These are phyloP conservation scores for Wickerhamomyces sp. DNA, from an alignment of 1,139 yeast genomes.

Conservation along the genomic window DNA sequence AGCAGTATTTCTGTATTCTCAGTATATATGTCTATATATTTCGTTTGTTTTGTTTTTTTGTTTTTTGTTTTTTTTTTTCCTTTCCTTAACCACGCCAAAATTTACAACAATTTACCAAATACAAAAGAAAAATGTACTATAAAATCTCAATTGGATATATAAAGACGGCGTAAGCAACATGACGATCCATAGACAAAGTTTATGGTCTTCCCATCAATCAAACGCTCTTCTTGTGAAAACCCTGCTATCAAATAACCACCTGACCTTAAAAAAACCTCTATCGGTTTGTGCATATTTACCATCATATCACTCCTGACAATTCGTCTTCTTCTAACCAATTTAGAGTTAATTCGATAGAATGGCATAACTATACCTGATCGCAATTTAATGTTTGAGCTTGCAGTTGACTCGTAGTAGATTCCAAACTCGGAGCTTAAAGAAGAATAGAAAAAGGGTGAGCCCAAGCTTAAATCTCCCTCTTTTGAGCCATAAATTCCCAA, in stretches of 20 bases:
- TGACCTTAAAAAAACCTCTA: slow-evolving; percentile 44
- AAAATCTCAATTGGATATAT: slow-evolving; percentile 14
- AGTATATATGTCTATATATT: too few relatives aligned
- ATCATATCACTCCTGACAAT: slow-evolving; percentile 15
- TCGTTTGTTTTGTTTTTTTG: not conserved
- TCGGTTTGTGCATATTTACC: slow-evolving; percentile 12
- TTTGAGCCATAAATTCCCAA: slow-evolving; percentile 44
- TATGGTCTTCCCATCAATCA: slow-evolving; percentile 38
- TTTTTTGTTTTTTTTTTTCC: not conserved
- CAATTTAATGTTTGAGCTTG: slow-evolving; percentile 28
- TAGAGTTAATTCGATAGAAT: slow-evolving; percentile 40
- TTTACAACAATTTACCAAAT: too few relatives aligned
- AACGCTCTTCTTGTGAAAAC: slow-evolving; percentile 34
- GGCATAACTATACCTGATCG: slow-evolving; percentile 51
- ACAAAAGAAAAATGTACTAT: not conserved
- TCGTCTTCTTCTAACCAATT: slow-evolving; percentile 36
- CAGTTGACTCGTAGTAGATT: slow-evolving; percentile 35
- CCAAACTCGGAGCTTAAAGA: slow-evolving; percentile 57
- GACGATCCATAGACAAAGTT: slow-evolving; percentile 36
- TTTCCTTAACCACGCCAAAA: not conserved
- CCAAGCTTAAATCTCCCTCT: slow-evolving; percentile 32
- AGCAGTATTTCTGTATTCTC: not conserved
- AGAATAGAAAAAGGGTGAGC: slow-evolving; percentile 41
- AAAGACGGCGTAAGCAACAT: slow-evolving; percentile 23
- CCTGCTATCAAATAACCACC: slow-evolving; percentile 59